A percentile compares a stretch with the other conserved stretches of the same genome.
Conservation (phyloP, 176 grass and related monocot genomes). For the Aegilops sharonensis region DNA sequence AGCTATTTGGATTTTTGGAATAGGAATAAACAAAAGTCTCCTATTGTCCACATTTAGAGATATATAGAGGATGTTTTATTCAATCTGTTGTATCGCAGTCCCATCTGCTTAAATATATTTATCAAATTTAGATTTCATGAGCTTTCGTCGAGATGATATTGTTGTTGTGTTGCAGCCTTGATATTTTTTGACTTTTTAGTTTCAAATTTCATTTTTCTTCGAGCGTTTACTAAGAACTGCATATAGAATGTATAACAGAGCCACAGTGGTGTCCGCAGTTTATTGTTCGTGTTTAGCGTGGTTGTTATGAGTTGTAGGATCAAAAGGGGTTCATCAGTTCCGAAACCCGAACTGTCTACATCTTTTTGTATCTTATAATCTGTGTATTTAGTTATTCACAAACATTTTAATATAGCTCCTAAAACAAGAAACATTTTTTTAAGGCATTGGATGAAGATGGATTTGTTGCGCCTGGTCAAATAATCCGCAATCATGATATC, state of each 20-base stretch:
- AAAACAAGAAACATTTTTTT: conserved; percentile 1
- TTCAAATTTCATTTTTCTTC: too few species aligned
- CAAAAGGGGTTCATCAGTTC: not conserved
- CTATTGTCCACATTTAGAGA: not conserved
- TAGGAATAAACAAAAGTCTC: not conserved
- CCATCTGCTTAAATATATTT: not conserved
- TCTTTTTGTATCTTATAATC: not conserved
- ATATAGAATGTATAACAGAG: too few species aligned
- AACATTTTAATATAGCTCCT: not conserved
- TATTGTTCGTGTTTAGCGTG: not conserved
- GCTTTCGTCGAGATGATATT: not conserved
- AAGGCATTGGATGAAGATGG: conserved; percentile 91
- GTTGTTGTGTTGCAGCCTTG: too few species aligned
- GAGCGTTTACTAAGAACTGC: too few species aligned
- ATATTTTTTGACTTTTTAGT: too few species aligned
- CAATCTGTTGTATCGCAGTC: not conserved
- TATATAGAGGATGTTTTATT: conserved; percentile 1
- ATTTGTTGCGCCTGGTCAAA: conserved; percentile 81
- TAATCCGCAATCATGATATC: conserved; percentile 91
- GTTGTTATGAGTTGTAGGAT: not conserved
- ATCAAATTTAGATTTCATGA: not conserved
- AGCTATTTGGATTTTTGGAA: conserved; percentile 16
- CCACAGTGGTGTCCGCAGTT: too few species aligned
- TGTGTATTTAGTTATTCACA: not conserved
- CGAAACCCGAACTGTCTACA: not conserved